Evolutionary conservation across 2,329 filamentous ascomycete genomes (phyloP), one percentile per base, ranked within the genome.

Genomic region (Fusarium xyrophilum): DNA sequence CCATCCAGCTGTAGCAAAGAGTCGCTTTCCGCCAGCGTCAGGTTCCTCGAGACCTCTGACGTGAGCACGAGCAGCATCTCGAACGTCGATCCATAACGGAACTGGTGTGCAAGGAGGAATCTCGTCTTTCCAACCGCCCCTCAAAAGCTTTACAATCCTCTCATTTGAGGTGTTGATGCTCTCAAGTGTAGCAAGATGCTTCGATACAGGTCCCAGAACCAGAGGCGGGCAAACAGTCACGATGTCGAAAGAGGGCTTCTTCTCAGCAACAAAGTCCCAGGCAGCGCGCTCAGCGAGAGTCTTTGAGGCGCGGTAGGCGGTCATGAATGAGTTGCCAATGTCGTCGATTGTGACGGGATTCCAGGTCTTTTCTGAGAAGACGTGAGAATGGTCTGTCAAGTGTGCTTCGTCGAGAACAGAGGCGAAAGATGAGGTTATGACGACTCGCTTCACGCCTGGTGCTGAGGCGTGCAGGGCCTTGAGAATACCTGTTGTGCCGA

Each of bases 401-500:
- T 76, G 74, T 19, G 73, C 67, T 39, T 79, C 78, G 63, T 82
- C 75, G 19, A 86, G 46, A 69, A 87, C 82, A 64, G 85, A 80
- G 23, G 85, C 85, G 74, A 87, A 87, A 35, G 85, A 86, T 38
- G 83, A 85, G 19, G 85, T 88, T 47, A 89, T 76, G 58, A 91
- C 89, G 17, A 96, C 90, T 63, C 89, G 86, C 80, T 89, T 92
- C 54, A 96, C 91, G 9, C 68, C 68, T 1, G 85, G 85, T 2
- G 85, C 75, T 76, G 86, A 68, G 64, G 82, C 81, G 73, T 90
- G 88, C 66, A 95, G 84, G 21, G 91, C 89, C 68, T 89, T 85
- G 36, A 92, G 88, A 57, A 96, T 88, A 35, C 90, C 90, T 69
- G 89, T 91, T 2, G 86, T 88, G 65, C 86, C 88, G 56, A 84